Evolutionary conservation across 2,329 filamentous ascomycete species (phyloP).

Genomic region (Colletotrichum shisoi): DNA sequence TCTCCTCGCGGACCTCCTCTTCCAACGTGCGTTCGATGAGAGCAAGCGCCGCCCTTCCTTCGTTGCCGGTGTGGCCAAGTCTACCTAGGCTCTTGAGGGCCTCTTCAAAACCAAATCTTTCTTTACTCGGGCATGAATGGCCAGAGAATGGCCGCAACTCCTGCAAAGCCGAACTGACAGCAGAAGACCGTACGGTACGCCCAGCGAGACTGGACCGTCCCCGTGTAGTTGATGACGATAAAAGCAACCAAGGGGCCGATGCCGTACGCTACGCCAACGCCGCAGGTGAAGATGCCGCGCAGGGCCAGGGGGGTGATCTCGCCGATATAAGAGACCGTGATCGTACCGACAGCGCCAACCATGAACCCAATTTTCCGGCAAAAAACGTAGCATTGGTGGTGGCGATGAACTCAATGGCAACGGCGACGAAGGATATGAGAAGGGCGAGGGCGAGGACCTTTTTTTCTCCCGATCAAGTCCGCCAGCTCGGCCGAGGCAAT

Average conservation of each 20-base stretch:
- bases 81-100: constrained; percentile 49
- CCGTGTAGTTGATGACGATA: constrained; percentile 47
- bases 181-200: constrained; percentile 49
- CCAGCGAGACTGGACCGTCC: constrained; percentile 45
- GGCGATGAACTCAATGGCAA: constrained; percentile 53
- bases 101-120: constrained; percentile 42
- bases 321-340: constrained; percentile 47
- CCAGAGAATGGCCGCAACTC: constrained; percentile 45
- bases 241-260: constrained; percentile 47
- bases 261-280: constrained; percentile 45
- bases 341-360: constrained; percentile 43
- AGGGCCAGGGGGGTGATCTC: constrained; percentile 47
- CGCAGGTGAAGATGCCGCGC: constrained; percentile 45
- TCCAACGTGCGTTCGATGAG: constrained; percentile 47
- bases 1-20: constrained; percentile 48
- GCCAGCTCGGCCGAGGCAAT: constrained; percentile 46
- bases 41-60: constrained; percentile 46
- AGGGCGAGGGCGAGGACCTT: constrained; percentile 48
- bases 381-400: constrained; percentile 54
- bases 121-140: constrained; percentile 53
- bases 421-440: constrained; percentile 49
- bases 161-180: constrained; percentile 48
- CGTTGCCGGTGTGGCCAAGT: constrained; percentile 44
- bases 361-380: constrained; percentile 53
- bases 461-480: constrained; percentile 48